phyloP scores from a whole-genome alignment of 805 yeast species.

The Candida andamanensis region DNA sequence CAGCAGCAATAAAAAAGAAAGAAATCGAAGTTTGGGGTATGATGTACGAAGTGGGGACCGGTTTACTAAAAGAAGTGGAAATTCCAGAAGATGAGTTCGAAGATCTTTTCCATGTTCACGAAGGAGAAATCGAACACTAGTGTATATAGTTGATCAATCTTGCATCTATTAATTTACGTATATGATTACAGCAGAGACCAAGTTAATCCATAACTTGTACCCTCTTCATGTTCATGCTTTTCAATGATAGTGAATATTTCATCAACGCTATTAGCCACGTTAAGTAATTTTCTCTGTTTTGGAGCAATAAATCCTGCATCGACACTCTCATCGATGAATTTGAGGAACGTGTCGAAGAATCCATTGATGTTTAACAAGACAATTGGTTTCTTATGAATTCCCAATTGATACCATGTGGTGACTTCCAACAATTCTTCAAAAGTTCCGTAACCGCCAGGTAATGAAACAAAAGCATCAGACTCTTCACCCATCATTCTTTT shows the following conservation, averaged over 20 bases:
- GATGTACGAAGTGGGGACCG: slow-evolving; percentile 78
- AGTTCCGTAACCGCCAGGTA: slow-evolving; percentile 92
- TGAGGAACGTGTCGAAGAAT: slow-evolving; percentile 65
- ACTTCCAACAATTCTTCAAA: slow-evolving; percentile 87
- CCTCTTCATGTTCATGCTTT: slow-evolving; percentile 61
- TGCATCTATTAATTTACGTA: neutral
- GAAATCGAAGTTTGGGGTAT: slow-evolving; percentile 77
- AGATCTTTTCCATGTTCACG: slow-evolving; percentile 38
- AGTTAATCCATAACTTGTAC: slow-evolving; percentile 58
- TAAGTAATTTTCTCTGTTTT: slow-evolving; percentile 62
- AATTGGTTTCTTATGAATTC: slow-evolving; percentile 79
- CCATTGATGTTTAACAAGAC: slow-evolving; percentile 76
- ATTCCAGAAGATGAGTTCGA: slow-evolving; percentile 40
- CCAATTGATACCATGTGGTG: slow-evolving; percentile 86
- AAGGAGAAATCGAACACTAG: slow-evolving; percentile 14
- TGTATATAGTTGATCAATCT: no score
- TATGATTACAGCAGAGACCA: slow-evolving; percentile 42
- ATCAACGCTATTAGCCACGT: slow-evolving; percentile 61
- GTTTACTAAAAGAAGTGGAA: slow-evolving; percentile 45
- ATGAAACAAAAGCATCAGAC: slow-evolving; percentile 80
- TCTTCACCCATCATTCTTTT: slow-evolving; percentile 82
- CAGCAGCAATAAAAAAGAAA: slow-evolving; percentile 55
- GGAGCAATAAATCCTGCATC: slow-evolving; percentile 62
- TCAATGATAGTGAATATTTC: slow-evolving; percentile 63
- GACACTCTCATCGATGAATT: slow-evolving; percentile 57